Percentiles rank a stretch among this genome's conserved stretches.
phyloP scores from a whole-genome alignment of 192 early-diverging fungal genomes.

The Entrophospora sp. region DNA sequence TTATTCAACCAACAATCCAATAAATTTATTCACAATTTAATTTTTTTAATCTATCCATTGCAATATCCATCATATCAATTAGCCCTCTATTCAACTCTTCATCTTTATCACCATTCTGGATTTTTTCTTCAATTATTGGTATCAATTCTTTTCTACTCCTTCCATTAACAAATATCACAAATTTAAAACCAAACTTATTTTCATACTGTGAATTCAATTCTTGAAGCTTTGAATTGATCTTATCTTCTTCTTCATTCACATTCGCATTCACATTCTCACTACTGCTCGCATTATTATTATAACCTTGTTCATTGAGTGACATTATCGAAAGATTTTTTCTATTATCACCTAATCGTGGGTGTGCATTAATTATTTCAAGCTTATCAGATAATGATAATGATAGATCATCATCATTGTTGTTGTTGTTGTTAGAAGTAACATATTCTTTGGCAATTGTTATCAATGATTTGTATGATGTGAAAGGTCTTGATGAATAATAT shows the following conservation, averaged over 20 bases:
- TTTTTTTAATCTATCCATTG: conserved; percentile 69
- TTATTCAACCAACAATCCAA: too few relatives aligned
- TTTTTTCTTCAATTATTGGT: conserved; percentile 62
- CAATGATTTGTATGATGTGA: conserved; percentile 54
- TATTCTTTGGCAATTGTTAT: conserved; percentile 48
- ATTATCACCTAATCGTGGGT: conserved; percentile 78
- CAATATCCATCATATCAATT: conserved; percentile 73
- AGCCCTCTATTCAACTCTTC: conserved; percentile 65
- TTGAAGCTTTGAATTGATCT: conserved; percentile 44
- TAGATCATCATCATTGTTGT: conserved; percentile 40
- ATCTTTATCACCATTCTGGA: conserved; percentile 49
- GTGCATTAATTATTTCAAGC: conserved; percentile 78
- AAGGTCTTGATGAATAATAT: conserved; percentile 64
- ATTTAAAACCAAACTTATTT: conserved; percentile 68
- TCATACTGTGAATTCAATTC: conserved; percentile 62
- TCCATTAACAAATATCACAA: conserved; percentile 77
- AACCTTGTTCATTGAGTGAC: conserved; percentile 65
- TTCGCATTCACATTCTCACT: not conserved
- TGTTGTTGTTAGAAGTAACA: too few relatives aligned
- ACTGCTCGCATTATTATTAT: conserved; percentile 29
- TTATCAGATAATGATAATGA: conserved; percentile 55
- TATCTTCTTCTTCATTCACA: conserved; percentile 35
- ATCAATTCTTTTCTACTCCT: conserved; percentile 66
- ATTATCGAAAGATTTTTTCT: conserved; percentile 60
- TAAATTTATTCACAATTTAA: not conserved